Evolutionary conservation across 345 rosid species (phyloP).

Genomic region (Murraya paniculata): DNA sequence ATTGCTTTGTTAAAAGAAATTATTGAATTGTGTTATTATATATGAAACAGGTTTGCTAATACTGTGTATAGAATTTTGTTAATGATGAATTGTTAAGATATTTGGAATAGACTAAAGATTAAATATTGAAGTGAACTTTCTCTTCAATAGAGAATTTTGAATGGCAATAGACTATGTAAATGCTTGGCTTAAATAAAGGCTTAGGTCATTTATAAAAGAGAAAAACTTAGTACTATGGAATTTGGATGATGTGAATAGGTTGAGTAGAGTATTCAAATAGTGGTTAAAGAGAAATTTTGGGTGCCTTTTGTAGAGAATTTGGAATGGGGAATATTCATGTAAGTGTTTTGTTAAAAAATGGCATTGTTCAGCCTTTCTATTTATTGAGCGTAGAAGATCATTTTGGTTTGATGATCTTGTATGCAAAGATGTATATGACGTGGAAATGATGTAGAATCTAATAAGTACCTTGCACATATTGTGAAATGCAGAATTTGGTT

Average conservation of each 20-base stretch:
- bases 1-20: too few relatives aligned
- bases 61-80: not conserved
- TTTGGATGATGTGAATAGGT: too few relatives aligned
- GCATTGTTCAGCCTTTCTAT: not conserved
- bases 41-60: too few relatives aligned
- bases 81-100: not conserved
- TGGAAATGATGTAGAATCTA: not conserved
- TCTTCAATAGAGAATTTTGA: not conserved
- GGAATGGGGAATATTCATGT: not conserved
- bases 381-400: not conserved
- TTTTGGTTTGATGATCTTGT: not conserved
- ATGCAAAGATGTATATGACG: not conserved
- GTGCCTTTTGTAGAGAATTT: not conserved
- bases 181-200: not conserved
- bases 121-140: too few relatives aligned
- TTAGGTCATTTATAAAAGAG: too few relatives aligned
- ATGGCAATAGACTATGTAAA: not conserved
- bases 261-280: too few relatives aligned
- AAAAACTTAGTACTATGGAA: too few relatives aligned
- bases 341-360: not conserved
- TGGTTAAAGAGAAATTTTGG: too few relatives aligned
- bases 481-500: slow-evolving; percentile 69
- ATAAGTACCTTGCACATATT: not conserved
- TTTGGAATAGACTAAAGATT: not conserved
- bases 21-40: too few relatives aligned